Evolutionary conservation across 768 basidiomycete species (phyloP).

Genomic region (Mycena crocata): DNA sequence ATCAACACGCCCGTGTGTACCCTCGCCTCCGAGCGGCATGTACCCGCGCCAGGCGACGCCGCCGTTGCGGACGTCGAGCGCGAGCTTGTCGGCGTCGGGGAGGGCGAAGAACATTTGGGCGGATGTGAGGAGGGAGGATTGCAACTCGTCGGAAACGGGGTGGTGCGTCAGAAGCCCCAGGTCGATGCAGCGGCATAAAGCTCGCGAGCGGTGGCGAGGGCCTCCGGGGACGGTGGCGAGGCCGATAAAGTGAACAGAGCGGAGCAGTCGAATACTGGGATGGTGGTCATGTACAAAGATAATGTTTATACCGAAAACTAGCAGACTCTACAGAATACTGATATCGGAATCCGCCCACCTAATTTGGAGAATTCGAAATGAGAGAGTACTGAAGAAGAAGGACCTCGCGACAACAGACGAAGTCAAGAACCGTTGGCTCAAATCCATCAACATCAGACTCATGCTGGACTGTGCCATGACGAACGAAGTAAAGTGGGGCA

Average conservation of each 20-base stretch:
- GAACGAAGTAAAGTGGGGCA: no score
- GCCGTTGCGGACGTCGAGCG: constrained; percentile 30
- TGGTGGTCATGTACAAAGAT: not conserved
- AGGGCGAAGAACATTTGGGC: constrained; percentile 8
- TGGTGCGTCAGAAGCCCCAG: constrained; percentile 10
- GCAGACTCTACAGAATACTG: no score
- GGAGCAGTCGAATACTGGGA: constrained; percentile 13
- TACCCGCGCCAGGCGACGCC: constrained; percentile 35
- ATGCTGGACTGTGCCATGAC: no score
- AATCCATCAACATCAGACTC: no score
- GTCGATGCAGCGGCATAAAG: constrained; percentile 3
- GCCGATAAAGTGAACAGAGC: not conserved
- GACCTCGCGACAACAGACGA: no score
- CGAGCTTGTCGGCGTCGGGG: constrained; percentile 26
- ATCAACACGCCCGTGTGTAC: constrained; percentile 28
- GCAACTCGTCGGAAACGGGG: not conserved
- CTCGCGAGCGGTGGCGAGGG: constrained; percentile 2
- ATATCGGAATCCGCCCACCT: no score
- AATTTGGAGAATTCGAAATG: no score
- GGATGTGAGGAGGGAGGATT: constrained; percentile 1
- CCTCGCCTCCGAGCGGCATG: constrained; percentile 34
- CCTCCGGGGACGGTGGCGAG: constrained; percentile 4
- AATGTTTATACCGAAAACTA: no score
- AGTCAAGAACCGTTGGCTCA: no score
- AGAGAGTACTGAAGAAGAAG: no score